These are phyloP conservation scores for Suhomyces sp. DNA, from an alignment of 805 yeast species.

Conservation along the genomic window DNA sequence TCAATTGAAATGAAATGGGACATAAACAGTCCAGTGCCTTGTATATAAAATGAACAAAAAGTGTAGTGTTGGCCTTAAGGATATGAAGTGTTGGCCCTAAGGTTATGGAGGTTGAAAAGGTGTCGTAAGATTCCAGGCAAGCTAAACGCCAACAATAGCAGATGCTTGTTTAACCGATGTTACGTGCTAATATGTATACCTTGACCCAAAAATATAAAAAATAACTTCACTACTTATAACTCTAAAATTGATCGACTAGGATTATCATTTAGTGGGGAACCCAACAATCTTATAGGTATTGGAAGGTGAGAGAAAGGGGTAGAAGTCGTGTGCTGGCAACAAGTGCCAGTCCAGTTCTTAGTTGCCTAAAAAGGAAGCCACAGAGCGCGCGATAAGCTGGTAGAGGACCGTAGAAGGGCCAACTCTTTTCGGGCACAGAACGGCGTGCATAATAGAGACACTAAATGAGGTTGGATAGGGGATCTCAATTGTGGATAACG, in stretches of 20 bases:
- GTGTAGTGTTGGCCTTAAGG: not conserved
- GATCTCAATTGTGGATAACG: not conserved
- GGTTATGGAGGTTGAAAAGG: not conserved
- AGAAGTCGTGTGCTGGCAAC: constrained; percentile 3
- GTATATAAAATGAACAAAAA: not conserved
- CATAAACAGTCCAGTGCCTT: not conserved
- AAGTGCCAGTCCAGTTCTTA: not conserved
- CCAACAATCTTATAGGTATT: not conserved
- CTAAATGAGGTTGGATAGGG: not conserved
- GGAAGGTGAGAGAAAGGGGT: constrained; percentile 3
- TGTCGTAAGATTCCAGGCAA: not conserved
- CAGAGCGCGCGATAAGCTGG: not conserved
- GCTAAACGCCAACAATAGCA: not conserved
- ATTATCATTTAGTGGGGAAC: not conserved
- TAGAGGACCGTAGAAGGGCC: not conserved
- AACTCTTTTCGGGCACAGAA: not conserved
- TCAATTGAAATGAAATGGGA: not conserved
- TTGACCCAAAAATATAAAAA: not conserved
- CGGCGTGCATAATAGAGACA: not conserved
- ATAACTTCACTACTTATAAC: not conserved
- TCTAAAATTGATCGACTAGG: not conserved
- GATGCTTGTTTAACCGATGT: not conserved
- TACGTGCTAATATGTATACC: not conserved
- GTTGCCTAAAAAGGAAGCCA: not conserved
- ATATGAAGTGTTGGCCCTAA: no score